Evolutionary conservation across 305 asterid species (phyloP), one percentile per base, ranked within the genome.

Genomic region (Plantago rigida): DNA sequence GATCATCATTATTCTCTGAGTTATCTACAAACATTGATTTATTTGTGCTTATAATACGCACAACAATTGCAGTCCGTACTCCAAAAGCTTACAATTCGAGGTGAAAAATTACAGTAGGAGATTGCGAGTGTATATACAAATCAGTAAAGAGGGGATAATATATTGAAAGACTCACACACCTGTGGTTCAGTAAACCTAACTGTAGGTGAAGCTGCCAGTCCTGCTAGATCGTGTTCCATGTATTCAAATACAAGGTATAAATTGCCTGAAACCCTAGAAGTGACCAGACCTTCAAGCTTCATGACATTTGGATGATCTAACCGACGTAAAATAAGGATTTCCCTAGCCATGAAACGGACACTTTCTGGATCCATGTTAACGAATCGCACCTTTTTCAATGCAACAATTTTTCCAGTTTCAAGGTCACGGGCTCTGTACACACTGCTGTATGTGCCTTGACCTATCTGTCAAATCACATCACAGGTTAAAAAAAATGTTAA

Each of bases 401-500:
- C 96, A 63, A 88, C 96, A 44, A 79, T 63, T 72, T 81, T 84
- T 58, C 82, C 86, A 24, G 85, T 82, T 76, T 88, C 95, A 64
- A 88, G 83, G 70, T 88, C 96, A 70, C 81, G 87, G 34, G 96
- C 95, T 78, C 91, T 78, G 77, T 86, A 88, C 41, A 88, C 96
- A 56, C 93, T 86, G 77, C 96, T 88, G 69, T 88, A 88, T 62
- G 96, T 88, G 66, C 96, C 96, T 84, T 88, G 91, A 69, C 96
- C 96, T 58, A 88, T 88, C 96, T 88, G 87, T 66, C 50, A 56
- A 13, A 47, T 59, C 19, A 51, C 56, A 60, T 60, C 63, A 58
- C 69, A 75, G 60, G 55, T 45, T 50, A 54, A 51, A 60, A 44
- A 12, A 24, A 47, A 28, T 9, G 59, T 15, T 22, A 10, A 34